Conservation (phyloP, 306 rosid species). For the Potentilla sterilis region DNA sequence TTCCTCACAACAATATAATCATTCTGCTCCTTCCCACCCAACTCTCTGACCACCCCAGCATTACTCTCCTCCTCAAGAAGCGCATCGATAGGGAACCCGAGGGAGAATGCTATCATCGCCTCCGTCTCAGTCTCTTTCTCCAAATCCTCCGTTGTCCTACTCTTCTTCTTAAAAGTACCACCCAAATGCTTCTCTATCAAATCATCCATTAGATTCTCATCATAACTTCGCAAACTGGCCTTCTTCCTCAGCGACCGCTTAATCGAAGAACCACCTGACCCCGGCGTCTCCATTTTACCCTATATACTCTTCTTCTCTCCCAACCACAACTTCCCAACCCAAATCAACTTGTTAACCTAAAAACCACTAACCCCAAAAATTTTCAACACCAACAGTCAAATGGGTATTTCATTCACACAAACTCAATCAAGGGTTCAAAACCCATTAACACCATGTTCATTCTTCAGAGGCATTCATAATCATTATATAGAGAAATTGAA, state of each 20-base stretch:
- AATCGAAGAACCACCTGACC: slow-evolving; percentile 42
- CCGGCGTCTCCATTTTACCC: slow-evolving; percentile 49
- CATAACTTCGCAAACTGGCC: slow-evolving; percentile 49
- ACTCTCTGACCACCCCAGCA: slow-evolving; percentile 69
- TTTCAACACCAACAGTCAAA: not conserved
- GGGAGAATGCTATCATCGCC: slow-evolving; percentile 88
- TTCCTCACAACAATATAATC: slow-evolving; percentile 89
- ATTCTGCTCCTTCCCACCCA: slow-evolving; percentile 93
- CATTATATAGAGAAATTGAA: not conserved
- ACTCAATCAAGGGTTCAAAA: not conserved
- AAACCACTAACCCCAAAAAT: slow-evolving; percentile 10
- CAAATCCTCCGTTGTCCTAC: slow-evolving; percentile 51
- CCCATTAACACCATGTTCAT: not conserved
- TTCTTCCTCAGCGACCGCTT: slow-evolving; percentile 73
- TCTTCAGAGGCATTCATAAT: not conserved
- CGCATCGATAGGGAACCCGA: slow-evolving; percentile 84
- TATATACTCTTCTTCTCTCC: not conserved
- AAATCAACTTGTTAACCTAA: slow-evolving; percentile 15
- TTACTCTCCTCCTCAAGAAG: slow-evolving; percentile 72
- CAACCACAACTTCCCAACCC: slow-evolving; percentile 9
- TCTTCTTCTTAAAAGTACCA: slow-evolving; percentile 56
- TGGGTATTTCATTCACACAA: not conserved
- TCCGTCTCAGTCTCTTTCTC: slow-evolving; percentile 89
- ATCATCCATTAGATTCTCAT: slow-evolving; percentile 82
- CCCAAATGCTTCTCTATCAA: slow-evolving; percentile 68